Evolutionary conservation across 441 rosid species (phyloP), one percentile per base, ranked within the genome.

Genomic region (Jatropha multifida): DNA sequence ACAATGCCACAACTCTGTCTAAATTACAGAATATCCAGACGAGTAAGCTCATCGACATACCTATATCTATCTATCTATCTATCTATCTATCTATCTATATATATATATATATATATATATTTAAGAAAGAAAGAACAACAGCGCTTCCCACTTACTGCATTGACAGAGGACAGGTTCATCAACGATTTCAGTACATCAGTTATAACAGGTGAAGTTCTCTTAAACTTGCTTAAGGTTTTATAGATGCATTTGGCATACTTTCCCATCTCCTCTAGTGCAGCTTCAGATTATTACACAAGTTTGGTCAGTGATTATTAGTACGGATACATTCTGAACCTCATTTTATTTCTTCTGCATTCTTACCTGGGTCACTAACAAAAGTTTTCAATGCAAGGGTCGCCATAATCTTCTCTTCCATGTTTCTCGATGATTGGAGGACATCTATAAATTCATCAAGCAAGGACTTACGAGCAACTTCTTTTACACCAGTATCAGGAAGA

Each of bases 1-100:
- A 71, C 81, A 89, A 74, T 81, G 86, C 95, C 95, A 90, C 56
- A 90, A 62, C 66, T 89, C 93, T 75, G 87, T 82, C 95, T 90
- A 56, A 26, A 79, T 71, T 27, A 51, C 49, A 69, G 41, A 65
- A 71, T 3, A 61, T n/a, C 40, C 11, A 20, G 20, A 9, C 7
- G 3, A 60, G 10, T 62, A 32, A 73, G 73, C 51, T 52, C 59
- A 40, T 59, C 15, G 41, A 40, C 27, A 10, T 32, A 13, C 12
- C 27, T 27, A 20, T 13, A 23, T 23, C 23, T 23, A 23, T 23
- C 23, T 23, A 23, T 23, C 23, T 23, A 23, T 23, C 23, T 23
- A 23, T 23, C 23, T 23, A 23, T 23, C 23, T 23, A 23, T 23
- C 23, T 23, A 23, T 23, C 23, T 23, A 23, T 23, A 0, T 23